A percentile compares a stretch with the other conserved stretches of the same genome.
phyloP scores from a whole-genome alignment of 441 rosid genomes.

The Sinapis alba region DNA sequence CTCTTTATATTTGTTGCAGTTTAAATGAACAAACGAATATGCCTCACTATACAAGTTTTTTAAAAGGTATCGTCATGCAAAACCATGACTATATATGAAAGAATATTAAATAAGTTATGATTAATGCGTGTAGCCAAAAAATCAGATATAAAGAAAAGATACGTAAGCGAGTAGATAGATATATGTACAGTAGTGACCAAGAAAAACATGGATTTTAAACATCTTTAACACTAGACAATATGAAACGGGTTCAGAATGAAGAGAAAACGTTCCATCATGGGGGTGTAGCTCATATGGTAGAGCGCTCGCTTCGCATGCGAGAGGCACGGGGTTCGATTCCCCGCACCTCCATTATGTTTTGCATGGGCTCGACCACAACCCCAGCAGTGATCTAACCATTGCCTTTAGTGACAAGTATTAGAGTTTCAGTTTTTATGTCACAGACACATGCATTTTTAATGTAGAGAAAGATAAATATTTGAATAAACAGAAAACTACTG shows the following conservation, averaged over 20 bases:
- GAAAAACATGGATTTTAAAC: background rate
- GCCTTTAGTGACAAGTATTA: background rate
- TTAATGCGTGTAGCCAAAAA: background rate
- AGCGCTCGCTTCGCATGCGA: slow-evolving; percentile 96
- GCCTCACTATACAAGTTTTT: background rate
- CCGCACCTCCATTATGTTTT: slow-evolving; percentile 53
- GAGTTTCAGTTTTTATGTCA: background rate
- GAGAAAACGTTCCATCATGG: background rate
- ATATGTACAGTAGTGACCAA: background rate
- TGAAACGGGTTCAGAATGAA: no score
- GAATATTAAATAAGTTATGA: background rate
- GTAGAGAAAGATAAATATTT: no score
- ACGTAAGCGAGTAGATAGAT: background rate
- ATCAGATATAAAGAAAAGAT: background rate
- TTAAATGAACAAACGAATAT: background rate
- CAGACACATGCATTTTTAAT: background rate
- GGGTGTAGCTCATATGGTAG: slow-evolving; percentile 96
- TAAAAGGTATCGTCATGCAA: background rate
- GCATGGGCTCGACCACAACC: no score
- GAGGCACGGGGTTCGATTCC: slow-evolving; percentile 96
- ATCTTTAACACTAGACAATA: background rate
- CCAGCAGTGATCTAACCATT: no score
- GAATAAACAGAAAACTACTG: background rate
- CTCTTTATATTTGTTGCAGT: background rate
- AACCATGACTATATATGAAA: background rate